Percentiles rank a stretch among this genome's conserved stretches.
Conservation (phyloP, 2,329 filamentous ascomycete species). For the Cytospora leucostoma region DNA sequence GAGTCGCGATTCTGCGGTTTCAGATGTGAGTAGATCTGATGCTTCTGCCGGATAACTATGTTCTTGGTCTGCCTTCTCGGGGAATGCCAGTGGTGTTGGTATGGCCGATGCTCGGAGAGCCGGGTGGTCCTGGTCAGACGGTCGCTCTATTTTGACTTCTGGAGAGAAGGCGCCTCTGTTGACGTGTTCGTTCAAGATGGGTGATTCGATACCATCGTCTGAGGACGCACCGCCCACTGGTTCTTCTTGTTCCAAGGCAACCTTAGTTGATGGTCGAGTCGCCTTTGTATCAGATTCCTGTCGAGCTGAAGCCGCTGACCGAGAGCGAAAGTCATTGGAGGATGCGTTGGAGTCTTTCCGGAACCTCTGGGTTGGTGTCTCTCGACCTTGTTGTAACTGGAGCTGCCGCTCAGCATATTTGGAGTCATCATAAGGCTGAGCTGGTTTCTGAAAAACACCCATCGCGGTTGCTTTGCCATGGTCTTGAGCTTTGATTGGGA, state of each 20-base stretch:
- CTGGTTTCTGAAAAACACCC: constrained; percentile 67
- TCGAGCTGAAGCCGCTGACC: constrained; percentile 49
- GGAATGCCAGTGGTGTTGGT: constrained; percentile 46
- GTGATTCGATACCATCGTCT: constrained; percentile 44
- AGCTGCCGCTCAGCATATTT: constrained; percentile 81
- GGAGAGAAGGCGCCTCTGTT: constrained; percentile 34
- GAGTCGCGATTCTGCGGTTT: constrained; percentile 36
- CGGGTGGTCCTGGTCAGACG: constrained; percentile 56
- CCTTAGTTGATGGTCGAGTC: constrained; percentile 30
- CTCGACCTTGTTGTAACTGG: constrained; percentile 75
- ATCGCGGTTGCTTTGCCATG: constrained; percentile 77
- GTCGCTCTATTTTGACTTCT: constrained; percentile 47
- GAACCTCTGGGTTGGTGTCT: constrained; percentile 54
- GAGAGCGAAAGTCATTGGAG: constrained; percentile 43
- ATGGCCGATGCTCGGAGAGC: constrained; percentile 51
- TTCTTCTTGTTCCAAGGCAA: constrained; percentile 39
- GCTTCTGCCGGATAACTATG: constrained; percentile 31
- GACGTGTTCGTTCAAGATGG: constrained; percentile 29
- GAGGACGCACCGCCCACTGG: constrained; percentile 44
- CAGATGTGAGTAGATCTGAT: constrained; percentile 26
- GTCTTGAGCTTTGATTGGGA: constrained; percentile 74
- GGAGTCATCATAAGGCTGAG: constrained; percentile 77
- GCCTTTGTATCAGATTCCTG: constrained; percentile 38
- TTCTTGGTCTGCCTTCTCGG: constrained; percentile 33
- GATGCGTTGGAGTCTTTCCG: constrained; percentile 50